A percentile compares a stretch with the other conserved stretches of the same genome.
Conservation (phyloP, 2,329 filamentous ascomycete genomes). For the Aureobasidium musti region DNA sequence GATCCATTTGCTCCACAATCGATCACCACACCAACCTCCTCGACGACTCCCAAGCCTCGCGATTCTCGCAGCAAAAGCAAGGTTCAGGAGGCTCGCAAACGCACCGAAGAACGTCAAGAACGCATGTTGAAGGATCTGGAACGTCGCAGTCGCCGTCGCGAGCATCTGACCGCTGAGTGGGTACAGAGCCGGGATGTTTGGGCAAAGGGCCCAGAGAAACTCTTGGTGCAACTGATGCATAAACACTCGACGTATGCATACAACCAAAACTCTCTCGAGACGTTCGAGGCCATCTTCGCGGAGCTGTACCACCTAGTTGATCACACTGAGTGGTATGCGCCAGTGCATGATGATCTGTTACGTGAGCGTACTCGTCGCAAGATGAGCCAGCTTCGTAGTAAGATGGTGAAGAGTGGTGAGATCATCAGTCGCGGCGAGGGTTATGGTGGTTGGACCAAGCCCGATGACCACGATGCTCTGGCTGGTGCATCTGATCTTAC, state of each 20-base stretch:
- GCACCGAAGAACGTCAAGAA: constrained; percentile 43
- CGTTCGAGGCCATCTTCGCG: constrained; percentile 42
- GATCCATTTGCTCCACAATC: constrained; percentile 21
- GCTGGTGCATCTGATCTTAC: constrained; percentile 36
- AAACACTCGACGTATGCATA: constrained; percentile 42
- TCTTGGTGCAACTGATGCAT: constrained; percentile 44
- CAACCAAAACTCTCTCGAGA: constrained; percentile 38
- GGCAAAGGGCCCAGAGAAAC: constrained; percentile 41
- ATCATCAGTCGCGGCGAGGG: constrained; percentile 40
- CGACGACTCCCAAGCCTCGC: constrained; percentile 33
- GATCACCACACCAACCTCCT: background rate
- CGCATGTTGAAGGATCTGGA: constrained; percentile 44
- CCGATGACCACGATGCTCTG: constrained; percentile 39
- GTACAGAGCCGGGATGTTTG: constrained; percentile 44
- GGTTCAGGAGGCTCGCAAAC: constrained; percentile 42
- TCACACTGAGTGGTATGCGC: constrained; percentile 40
- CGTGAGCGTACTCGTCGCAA: constrained; percentile 44
- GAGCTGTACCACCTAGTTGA: constrained; percentile 43
- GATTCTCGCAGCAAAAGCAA: constrained; percentile 45
- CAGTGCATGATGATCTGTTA: constrained; percentile 42
- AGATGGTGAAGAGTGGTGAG: constrained; percentile 45
- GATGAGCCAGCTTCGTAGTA: constrained; percentile 43
- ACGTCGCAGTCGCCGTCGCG: constrained; percentile 41
- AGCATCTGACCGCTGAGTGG: constrained; percentile 44
- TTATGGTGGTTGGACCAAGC: constrained; percentile 40